Evolutionary conservation across 2,329 filamentous ascomycete species (phyloP).

Genomic region (Alternaria panax): DNA sequence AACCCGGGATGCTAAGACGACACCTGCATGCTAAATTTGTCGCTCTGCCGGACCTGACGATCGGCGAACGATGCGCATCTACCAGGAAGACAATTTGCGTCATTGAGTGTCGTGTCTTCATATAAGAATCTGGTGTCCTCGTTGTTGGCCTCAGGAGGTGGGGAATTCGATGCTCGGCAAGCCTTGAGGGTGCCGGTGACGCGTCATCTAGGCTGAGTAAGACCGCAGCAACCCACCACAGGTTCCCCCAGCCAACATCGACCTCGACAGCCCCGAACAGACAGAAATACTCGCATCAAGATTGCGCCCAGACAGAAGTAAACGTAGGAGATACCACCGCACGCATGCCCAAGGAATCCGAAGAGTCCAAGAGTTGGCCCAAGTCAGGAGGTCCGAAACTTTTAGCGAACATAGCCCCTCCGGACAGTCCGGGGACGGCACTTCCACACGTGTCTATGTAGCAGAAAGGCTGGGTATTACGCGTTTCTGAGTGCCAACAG

Average conservation of each 20-base stretch:
- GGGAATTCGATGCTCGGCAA: slow-evolving; percentile 8
- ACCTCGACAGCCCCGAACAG: not conserved
- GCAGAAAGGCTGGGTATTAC: slow-evolving; percentile 8
- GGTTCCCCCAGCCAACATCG: not conserved
- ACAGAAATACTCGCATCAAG: not conserved
- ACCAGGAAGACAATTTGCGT: not conserved
- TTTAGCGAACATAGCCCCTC: slow-evolving; percentile 4
- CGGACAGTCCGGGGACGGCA: not conserved
- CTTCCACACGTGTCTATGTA: not conserved
- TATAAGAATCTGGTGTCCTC: not conserved
- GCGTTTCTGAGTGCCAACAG: slow-evolving; percentile 15
- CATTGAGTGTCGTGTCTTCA: slow-evolving; percentile 13
- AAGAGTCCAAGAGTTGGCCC: slow-evolving; percentile 2
- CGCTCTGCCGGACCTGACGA: not conserved
- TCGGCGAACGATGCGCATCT: slow-evolving; percentile 12
- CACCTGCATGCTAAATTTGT: not conserved
- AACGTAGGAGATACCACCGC: not conserved
- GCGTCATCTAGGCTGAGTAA: slow-evolving; percentile 13
- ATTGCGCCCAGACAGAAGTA: slow-evolving; percentile 2
- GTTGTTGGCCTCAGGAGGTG: not conserved
- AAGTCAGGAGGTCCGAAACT: slow-evolving; percentile 1
- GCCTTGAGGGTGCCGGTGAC: slow-evolving; percentile 10
- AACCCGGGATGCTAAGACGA: not conserved
- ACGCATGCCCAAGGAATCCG: not conserved
- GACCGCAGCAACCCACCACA: slow-evolving; percentile 1